phyloP scores from a whole-genome alignment of 192 early-diverging fungal species.

The Gamsiella multidivaricata region DNA sequence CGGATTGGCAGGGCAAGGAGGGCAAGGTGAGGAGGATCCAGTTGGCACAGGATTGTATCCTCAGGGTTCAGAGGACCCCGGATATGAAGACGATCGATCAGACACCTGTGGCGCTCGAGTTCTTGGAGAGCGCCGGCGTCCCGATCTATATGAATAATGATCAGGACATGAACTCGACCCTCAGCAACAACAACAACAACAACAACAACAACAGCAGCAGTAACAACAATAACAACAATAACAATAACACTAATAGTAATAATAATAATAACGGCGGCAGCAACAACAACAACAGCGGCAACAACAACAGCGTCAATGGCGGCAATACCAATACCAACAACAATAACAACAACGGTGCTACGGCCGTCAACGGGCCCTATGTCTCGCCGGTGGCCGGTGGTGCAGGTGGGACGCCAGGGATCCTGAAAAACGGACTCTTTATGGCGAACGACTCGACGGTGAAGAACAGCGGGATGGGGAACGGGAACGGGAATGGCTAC shows the following conservation, averaged over 20 bases:
- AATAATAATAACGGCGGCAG: not conserved
- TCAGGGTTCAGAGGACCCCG: constrained; percentile 43
- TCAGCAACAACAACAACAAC: constrained; percentile 3
- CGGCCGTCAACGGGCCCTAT: too few relatives aligned
- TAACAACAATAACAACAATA: constrained; percentile 2
- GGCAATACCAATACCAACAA: constrained; percentile 9
- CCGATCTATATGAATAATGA: constrained; percentile 23
- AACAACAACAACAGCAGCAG: not conserved
- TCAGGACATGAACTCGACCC: constrained; percentile 8
- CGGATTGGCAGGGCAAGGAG: constrained; percentile 54
- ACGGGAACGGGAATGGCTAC: constrained; percentile 1
- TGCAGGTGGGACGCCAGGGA: constrained; percentile 23
- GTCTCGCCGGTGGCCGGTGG: not conserved
- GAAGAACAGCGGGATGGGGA: constrained; percentile 7
- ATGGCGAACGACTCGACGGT: not conserved
- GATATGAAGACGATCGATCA: constrained; percentile 55
- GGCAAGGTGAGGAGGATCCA: constrained; percentile 45
- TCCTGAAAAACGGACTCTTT: constrained; percentile 12
- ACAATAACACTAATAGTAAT: not conserved
- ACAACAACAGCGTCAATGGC: constrained; percentile 3
- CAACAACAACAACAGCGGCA: constrained; percentile 1
- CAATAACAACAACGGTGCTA: constrained; percentile 17
- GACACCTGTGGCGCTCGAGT: constrained; percentile 41
- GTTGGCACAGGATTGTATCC: constrained; percentile 45
- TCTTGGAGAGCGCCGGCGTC: constrained; percentile 38